These are phyloP conservation scores for Piper betle DNA, from an alignment of 164 flowering plant genomes.

Conservation along the genomic window DNA sequence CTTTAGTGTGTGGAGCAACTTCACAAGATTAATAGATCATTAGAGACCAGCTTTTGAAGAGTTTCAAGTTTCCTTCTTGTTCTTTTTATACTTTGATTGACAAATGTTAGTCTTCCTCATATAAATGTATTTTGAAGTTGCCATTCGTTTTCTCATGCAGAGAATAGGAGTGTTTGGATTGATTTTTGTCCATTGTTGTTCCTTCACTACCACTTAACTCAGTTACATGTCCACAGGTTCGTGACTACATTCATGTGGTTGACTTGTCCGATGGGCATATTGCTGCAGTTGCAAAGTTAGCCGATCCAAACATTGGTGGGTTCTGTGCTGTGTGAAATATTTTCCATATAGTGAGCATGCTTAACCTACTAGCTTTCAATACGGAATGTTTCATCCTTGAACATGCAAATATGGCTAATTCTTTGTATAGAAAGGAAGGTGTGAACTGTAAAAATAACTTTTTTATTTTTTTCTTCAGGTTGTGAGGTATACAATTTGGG, in stretches of 20 bases:
- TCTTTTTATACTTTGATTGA: no score
- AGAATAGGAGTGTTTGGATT: not conserved
- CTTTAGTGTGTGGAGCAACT: no score
- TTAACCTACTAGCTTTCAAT: no score
- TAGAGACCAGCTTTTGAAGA: no score
- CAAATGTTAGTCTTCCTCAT: no score
- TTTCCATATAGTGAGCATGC: not conserved
- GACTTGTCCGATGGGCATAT: constrained; percentile 88
- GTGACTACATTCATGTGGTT: constrained; percentile 93
- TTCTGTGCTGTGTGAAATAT: no score
- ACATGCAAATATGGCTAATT: not conserved
- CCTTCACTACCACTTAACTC: not conserved
- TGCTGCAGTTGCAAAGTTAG: constrained; percentile 67
- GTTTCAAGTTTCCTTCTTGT: no score
- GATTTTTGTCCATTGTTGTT: not conserved
- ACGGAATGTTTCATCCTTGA: no score
- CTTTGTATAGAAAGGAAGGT: not conserved
- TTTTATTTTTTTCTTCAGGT: constrained; percentile 12
- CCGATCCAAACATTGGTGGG: constrained; percentile 50
- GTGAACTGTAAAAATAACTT: not conserved
- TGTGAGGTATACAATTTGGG: constrained; percentile 56
- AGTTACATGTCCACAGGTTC: constrained; percentile 41
- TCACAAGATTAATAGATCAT: no score
- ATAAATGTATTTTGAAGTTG: no score
- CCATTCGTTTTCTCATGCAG: no score